These are phyloP conservation scores for Alternaria angustiovoidea DNA, from an alignment of 2,329 filamentous ascomycete species.

Conservation along the genomic window DNA sequence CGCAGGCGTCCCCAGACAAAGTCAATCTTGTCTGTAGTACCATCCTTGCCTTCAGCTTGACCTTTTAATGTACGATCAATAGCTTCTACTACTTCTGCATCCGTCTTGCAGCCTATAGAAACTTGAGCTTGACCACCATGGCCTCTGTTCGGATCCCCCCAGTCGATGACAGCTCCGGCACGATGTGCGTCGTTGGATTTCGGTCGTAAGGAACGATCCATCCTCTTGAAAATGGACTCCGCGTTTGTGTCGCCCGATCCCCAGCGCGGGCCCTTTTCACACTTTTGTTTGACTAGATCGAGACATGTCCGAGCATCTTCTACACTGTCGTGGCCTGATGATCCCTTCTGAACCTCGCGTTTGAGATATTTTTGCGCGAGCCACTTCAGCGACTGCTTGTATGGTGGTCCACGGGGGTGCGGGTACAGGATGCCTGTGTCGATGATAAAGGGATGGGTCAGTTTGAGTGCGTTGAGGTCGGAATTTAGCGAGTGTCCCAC, in stretches of 20 bases:
- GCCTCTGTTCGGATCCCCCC: slow-evolving; percentile 77
- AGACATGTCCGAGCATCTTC: slow-evolving; percentile 93
- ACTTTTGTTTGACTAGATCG: slow-evolving; percentile 93
- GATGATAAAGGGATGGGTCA: slow-evolving; percentile 91
- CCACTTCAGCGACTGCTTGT: slow-evolving; percentile 91
- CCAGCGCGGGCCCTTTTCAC: slow-evolving; percentile 89
- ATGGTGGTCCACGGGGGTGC: slow-evolving; percentile 85
- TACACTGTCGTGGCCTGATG: slow-evolving; percentile 84
- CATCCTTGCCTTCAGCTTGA: slow-evolving; percentile 51
- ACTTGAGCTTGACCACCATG: slow-evolving; percentile 65
- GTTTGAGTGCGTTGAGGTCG: slow-evolving; percentile 81
- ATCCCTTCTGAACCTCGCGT: slow-evolving; percentile 86
- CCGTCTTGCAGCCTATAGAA: slow-evolving; percentile 64
- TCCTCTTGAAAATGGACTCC: slow-evolving; percentile 88
- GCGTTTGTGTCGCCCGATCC: slow-evolving; percentile 79
- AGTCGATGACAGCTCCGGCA: slow-evolving; percentile 82
- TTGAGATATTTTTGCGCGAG: slow-evolving; percentile 84
- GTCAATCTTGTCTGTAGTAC: slow-evolving; percentile 64
- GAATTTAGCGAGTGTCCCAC: slow-evolving; percentile 84
- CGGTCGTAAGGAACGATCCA: slow-evolving; percentile 65
- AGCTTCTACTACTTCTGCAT: slow-evolving; percentile 65
- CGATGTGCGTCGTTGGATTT: slow-evolving; percentile 45
- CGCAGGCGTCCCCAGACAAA: slow-evolving; percentile 70
- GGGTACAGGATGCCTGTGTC: slow-evolving; percentile 92
- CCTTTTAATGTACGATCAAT: slow-evolving; percentile 62